Evolutionary conservation across 768 basidiomycete species (phyloP).

Genomic region (Mycena polygramma): DNA sequence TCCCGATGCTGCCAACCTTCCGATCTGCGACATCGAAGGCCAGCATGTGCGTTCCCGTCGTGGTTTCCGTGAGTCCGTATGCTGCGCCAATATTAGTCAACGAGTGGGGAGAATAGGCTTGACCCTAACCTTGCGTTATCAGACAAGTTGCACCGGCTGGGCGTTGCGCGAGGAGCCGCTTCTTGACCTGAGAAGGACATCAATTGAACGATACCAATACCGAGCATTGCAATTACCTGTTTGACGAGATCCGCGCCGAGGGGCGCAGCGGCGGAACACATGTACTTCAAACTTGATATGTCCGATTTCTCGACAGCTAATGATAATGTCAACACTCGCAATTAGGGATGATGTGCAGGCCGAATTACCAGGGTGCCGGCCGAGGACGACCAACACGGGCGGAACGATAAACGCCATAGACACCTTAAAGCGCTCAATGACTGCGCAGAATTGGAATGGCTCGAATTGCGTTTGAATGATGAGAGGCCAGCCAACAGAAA

Average conservation of each 20-base stretch:
- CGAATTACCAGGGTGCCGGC: conserved; percentile 73
- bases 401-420: conserved; percentile 77
- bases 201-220: neutral
- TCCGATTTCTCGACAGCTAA: conserved; percentile 76
- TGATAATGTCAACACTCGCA: neutral
- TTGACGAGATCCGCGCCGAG: conserved; percentile 73
- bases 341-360: neutral
- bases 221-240: conserved; percentile 47
- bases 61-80: conserved; percentile 89
- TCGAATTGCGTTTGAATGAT: conserved; percentile 80
- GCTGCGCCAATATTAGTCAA: conserved; percentile 49
- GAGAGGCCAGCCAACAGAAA: conserved; percentile 61
- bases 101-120: neutral
- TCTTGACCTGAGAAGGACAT: conserved; percentile 44
- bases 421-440: conserved; percentile 74
- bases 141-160: conserved; percentile 55
- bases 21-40: conserved; percentile 53
- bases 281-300: conserved; percentile 65
- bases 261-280: conserved; percentile 87
- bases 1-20: conserved; percentile 76
- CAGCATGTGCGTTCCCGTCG: conserved; percentile 75
- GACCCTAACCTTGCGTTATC: conserved; percentile 64
- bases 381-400: conserved; percentile 82
- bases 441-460: conserved; percentile 72
- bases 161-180: conserved; percentile 52